Evolutionary conservation across 2,329 filamentous ascomycete species (phyloP).

Genomic region (Aspergillus sclerotialis): DNA sequence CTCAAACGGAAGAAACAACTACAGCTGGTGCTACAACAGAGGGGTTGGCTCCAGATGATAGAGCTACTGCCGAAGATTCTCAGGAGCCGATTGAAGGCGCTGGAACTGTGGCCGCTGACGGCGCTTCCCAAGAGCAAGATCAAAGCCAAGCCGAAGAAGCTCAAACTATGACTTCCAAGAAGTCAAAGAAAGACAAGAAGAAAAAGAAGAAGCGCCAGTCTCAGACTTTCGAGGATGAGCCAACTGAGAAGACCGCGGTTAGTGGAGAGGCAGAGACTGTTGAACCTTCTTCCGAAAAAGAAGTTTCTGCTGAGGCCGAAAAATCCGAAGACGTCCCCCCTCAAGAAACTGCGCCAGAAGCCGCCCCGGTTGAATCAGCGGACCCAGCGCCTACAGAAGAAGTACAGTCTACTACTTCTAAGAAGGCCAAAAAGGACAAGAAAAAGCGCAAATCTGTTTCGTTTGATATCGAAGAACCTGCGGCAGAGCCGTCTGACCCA

Average conservation of each 20-base stretch:
- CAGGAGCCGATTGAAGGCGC: background rate
- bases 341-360: conserved; percentile 3
- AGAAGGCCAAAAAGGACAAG: conserved; percentile 37
- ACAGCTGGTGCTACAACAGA: background rate
- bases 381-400: conserved; percentile 6
- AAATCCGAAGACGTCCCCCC: background rate
- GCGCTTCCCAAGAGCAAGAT: background rate
- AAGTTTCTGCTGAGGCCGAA: background rate
- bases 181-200: conserved; percentile 25
- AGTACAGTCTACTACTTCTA: conserved; percentile 12
- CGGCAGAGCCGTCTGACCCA: conserved; percentile 1
- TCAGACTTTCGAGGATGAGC: conserved; percentile 5
- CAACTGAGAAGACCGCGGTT: background rate
- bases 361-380: conserved; percentile 2
- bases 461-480: conserved; percentile 17
- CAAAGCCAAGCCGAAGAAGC: conserved; percentile 5
- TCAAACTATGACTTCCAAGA: conserved; percentile 10
- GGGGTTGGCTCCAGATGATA: background rate
- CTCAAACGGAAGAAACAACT: background rate
- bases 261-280: conserved; percentile 1
- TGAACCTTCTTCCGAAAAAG: conserved; percentile 1
- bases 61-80: background rate
- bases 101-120: background rate
- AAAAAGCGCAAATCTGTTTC: conserved; percentile 21
- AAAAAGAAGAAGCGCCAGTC: conserved; percentile 20